Conservation (phyloP, 106 monocot species). For the Gastrodia elata region DNA sequence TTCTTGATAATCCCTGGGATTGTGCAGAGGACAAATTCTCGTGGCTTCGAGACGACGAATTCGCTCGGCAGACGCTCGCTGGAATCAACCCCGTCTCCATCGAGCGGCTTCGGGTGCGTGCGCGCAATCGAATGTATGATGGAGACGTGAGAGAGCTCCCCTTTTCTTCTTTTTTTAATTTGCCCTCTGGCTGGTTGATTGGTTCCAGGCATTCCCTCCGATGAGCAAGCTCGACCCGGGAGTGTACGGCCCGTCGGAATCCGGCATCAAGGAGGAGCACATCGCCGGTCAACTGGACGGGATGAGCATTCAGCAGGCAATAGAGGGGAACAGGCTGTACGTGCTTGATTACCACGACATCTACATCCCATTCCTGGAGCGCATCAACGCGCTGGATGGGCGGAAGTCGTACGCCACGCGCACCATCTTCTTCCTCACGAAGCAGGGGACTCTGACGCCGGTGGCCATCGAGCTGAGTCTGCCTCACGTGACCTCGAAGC, state of each 20-base stretch:
- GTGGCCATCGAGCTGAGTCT: slow-evolving; percentile 80
- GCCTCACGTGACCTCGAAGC: slow-evolving; percentile 25
- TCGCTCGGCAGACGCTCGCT: slow-evolving; percentile 69
- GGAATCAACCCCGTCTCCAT: slow-evolving; percentile 93
- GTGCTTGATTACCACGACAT: slow-evolving; percentile 75
- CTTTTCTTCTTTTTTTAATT: background rate
- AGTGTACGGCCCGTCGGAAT: slow-evolving; percentile 68
- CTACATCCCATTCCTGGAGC: slow-evolving; percentile 78
- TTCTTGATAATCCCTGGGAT: background rate
- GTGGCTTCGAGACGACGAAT: slow-evolving; percentile 95
- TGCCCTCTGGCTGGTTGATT: no score
- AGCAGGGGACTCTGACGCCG: slow-evolving; percentile 63
- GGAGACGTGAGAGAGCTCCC: no score
- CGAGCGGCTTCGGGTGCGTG: slow-evolving; percentile 64
- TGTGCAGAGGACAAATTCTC: slow-evolving; percentile 82
- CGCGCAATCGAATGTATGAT: no score
- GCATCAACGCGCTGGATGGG: slow-evolving; percentile 70
- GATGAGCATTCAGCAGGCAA: slow-evolving; percentile 83
- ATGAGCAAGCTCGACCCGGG: slow-evolving; percentile 81
- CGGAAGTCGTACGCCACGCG: slow-evolving; percentile 84
- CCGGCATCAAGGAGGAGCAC: slow-evolving; percentile 80
- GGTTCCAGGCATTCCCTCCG: slow-evolving; percentile 70
- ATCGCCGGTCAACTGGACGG: slow-evolving; percentile 66
- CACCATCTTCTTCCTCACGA: slow-evolving; percentile 68
- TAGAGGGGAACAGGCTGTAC: slow-evolving; percentile 67